A percentile compares a stretch with the other conserved stretches of the same genome.
These are phyloP conservation scores for Epichloe hybrida DNA, from an alignment of 2,329 filamentous ascomycete genomes.

Conservation along the genomic window DNA sequence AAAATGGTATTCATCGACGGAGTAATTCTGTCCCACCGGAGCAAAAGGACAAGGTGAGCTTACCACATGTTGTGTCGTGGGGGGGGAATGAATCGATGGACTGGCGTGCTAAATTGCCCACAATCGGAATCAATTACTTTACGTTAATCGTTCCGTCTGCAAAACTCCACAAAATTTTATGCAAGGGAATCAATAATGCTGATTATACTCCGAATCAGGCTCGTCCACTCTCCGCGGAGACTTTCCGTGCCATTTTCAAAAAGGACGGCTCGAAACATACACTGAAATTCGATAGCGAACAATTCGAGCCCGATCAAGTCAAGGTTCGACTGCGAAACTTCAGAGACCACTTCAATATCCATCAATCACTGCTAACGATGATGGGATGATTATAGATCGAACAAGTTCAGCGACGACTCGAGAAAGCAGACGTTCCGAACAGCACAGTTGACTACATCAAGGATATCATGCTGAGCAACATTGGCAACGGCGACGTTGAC, in stretches of 20 bases:
- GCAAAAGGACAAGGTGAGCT: constrained; percentile 33
- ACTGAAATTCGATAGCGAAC: constrained; percentile 22
- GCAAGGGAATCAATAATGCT: neutral
- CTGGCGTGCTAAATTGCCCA: neutral
- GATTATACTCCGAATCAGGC: constrained; percentile 20
- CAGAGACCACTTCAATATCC: neutral
- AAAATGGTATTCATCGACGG: constrained; percentile 38
- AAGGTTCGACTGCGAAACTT: constrained; percentile 13
- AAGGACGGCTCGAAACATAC: constrained; percentile 41
- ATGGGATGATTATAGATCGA: constrained; percentile 22
- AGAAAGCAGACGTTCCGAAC: constrained; percentile 31
- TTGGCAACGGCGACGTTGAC: constrained; percentile 55
- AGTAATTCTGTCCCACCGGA: constrained; percentile 41
- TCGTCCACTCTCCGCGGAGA: constrained; percentile 40
- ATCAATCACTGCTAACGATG: neutral
- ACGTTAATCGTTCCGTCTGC: neutral
- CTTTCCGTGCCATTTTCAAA: constrained; percentile 53
- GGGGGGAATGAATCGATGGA: neutral
- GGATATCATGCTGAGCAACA: constrained; percentile 44
- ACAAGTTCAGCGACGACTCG: constrained; percentile 24
- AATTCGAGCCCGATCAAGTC: constrained; percentile 18
- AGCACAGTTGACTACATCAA: constrained; percentile 44
- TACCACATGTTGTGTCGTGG: neutral
- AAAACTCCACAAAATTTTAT: neutral
- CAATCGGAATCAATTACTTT: neutral